Conservation (phyloP, 2,329 filamentous ascomycete species). For the Fusarium devonianum region DNA sequence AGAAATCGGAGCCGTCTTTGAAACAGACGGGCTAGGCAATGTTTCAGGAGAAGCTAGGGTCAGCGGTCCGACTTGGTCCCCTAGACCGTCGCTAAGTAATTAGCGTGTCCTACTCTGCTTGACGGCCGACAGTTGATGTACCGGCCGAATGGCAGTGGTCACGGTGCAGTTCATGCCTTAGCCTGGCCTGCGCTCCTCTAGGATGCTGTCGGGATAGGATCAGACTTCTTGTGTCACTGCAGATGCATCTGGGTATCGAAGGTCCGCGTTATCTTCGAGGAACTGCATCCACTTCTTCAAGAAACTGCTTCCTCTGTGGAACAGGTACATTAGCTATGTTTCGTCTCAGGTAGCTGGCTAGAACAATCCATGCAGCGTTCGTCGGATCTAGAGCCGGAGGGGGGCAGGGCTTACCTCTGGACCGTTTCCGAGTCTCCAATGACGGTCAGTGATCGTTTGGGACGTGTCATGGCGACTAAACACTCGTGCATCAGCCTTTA, state of each 20-base stretch:
- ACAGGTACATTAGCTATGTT: conserved; percentile 26
- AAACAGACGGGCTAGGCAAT: conserved; percentile 12
- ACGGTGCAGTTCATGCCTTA: neutral
- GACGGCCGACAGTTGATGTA: conserved; percentile 8
- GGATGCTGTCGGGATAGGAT: no score
- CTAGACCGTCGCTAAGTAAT: conserved; percentile 5
- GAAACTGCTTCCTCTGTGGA: conserved; percentile 78
- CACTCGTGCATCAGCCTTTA: conserved; percentile 33
- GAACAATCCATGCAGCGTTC: conserved; percentile 29
- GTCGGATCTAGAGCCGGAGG: conserved; percentile 20
- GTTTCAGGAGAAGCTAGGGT: conserved; percentile 31
- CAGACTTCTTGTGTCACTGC: conserved; percentile 42
- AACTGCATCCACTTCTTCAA: conserved; percentile 91
- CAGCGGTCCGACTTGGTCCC: conserved; percentile 9
- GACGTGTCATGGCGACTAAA: conserved; percentile 98
- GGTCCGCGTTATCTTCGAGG: conserved; percentile 86
- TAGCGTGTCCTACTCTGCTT: conserved; percentile 6
- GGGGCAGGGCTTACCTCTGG: conserved; percentile 69
- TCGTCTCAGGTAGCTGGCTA: conserved; percentile 34
- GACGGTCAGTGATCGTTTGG: conserved; percentile 87
- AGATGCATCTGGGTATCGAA: conserved; percentile 81
- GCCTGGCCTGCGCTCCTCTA: neutral
- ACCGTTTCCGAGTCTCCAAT: conserved; percentile 96
- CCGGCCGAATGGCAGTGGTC: conserved; percentile 15
- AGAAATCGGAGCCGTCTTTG: conserved; percentile 8